Percentiles rank a stretch among this genome's conserved stretches.
Conservation (phyloP, 176 grass and related monocot genomes). For the Guadua angustifolia region DNA sequence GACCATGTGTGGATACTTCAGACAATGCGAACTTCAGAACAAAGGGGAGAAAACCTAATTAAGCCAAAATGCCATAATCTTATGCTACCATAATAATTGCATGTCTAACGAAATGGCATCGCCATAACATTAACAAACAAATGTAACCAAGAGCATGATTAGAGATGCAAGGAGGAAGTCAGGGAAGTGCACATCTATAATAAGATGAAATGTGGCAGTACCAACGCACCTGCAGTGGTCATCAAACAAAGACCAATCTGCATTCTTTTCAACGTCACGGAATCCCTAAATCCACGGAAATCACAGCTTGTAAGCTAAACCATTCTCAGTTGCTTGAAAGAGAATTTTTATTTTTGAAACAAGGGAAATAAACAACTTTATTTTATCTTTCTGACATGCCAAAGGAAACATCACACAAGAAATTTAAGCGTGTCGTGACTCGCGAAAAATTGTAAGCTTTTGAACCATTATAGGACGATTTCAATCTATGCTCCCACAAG, state of each 20-base stretch:
- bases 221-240: conserved; percentile 45
- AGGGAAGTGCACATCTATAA: conserved; percentile 3
- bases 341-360: background rate
- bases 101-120: background rate
- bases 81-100: background rate
- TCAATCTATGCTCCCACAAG: background rate
- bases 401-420: background rate
- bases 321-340: background rate
- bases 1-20: conserved; percentile 71
- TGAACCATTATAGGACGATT: background rate
- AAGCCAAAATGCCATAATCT: background rate
- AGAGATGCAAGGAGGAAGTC: background rate
- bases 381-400: background rate
- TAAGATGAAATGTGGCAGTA: background rate
- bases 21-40: conserved; percentile 41
- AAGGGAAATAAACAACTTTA: background rate
- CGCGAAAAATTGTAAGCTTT: background rate
- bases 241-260: conserved; percentile 60
- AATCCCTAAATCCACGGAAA: conserved; percentile 55
- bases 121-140: background rate
- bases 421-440: background rate
- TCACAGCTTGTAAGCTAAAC: conserved; percentile 24
- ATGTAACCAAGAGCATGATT: background rate
- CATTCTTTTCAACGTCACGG: conserved; percentile 54
- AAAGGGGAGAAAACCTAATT: background rate